A percentile compares a stretch with the other conserved stretches of the same genome.
Conservation (phyloP, 352 stramenopile genomes). For the Phytophthora vignae region DNA sequence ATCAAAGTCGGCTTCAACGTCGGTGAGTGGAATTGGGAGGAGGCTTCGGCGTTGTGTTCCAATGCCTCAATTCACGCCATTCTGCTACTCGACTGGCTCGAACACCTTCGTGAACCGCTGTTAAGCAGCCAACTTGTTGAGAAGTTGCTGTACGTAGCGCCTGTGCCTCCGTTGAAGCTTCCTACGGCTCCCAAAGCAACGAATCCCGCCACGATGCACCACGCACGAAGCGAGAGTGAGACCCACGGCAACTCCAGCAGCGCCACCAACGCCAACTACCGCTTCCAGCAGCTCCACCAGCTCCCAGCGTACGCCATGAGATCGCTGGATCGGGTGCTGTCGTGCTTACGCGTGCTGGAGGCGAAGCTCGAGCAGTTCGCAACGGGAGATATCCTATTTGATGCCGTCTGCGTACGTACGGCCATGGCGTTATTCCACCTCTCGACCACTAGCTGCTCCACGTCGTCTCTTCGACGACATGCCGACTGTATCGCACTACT, state of each 20-base stretch:
- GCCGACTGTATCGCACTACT: constrained; percentile 59
- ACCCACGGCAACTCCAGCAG: constrained; percentile 19
- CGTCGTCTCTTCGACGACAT: constrained; percentile 34
- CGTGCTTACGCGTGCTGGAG: constrained; percentile 53
- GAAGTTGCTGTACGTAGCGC: constrained; percentile 27
- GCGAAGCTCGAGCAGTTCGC: constrained; percentile 39
- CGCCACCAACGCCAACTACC: constrained; percentile 28
- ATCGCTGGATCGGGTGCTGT: constrained; percentile 73
- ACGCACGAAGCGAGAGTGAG: constrained; percentile 33
- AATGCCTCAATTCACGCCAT: constrained; percentile 39
- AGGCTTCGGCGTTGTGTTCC: constrained; percentile 41
- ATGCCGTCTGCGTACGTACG: constrained; percentile 57
- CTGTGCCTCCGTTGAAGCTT: constrained; percentile 31
- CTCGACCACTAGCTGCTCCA: constrained; percentile 27
- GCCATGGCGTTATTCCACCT: constrained; percentile 80
- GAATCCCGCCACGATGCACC: constrained; percentile 12
- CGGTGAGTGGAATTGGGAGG: constrained; percentile 71
- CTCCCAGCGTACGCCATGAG: constrained; percentile 57
- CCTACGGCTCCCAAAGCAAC: constrained; percentile 14
- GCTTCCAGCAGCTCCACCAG: constrained; percentile 64
- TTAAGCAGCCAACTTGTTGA: constrained; percentile 49
- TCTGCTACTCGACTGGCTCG: constrained; percentile 85
- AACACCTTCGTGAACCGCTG: constrained; percentile 73
- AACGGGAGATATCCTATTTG: constrained; percentile 35
- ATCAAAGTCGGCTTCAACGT: constrained; percentile 85